Evolutionary conservation across 345 rosid species (phyloP).

Genomic region (Camelina laxa): DNA sequence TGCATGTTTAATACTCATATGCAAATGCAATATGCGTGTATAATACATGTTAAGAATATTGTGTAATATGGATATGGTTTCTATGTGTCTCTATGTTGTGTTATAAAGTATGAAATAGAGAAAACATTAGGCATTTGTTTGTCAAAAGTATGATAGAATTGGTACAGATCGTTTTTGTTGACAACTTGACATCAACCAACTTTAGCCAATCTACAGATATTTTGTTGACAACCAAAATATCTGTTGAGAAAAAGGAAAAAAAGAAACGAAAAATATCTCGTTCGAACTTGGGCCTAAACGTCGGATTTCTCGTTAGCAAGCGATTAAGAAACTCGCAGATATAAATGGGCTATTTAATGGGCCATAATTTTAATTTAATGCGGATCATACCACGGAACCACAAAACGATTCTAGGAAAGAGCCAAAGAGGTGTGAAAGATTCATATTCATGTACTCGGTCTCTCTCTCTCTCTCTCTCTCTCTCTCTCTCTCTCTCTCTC

Average conservation of each 20-base stretch:
- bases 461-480: too few species aligned
- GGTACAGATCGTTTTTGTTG: not conserved
- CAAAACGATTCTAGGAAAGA: not conserved
- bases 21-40: conserved; percentile 26
- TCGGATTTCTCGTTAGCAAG: not conserved
- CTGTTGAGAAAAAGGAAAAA: too few species aligned
- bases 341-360: conserved; percentile 6
- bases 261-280: not conserved
- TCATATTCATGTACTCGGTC: not conserved
- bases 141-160: not conserved
- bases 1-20: conserved; percentile 33
- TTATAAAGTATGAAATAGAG: not conserved
- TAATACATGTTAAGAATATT: conserved; percentile 15
- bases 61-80: not conserved
- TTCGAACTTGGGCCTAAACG: not conserved
- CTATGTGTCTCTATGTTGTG: not conserved
- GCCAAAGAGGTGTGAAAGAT: not conserved
- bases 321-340: not conserved
- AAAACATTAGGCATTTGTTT: not conserved
- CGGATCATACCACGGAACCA: not conserved
- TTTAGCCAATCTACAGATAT: conserved; percentile 4
- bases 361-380: not conserved
- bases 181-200: conserved; percentile 6
- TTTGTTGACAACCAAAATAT: not conserved
- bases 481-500: too few species aligned